Base-by-base conservation (phyloP, 345 rosid genomes). In the Theobroma cacao region DNA sequence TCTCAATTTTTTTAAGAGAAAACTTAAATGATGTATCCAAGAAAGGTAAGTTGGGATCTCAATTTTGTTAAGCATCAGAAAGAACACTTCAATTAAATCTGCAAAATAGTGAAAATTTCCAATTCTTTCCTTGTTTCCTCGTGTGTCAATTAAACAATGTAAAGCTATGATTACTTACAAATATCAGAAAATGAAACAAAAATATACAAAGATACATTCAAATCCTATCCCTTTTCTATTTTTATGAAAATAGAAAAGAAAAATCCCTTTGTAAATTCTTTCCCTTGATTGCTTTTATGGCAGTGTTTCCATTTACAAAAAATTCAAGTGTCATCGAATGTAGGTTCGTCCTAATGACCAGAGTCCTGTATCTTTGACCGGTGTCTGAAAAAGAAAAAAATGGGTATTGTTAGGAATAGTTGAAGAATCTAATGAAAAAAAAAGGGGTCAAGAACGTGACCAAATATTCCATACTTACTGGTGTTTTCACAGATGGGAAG, bases 291-390 rank as follows among this genome's bases (percentile, higher is more conserved):
- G n/a, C n/a, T n/a, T n/a, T n/a, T n/a, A n/a, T n/a, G n/a, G n/a
- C n/a, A n/a, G n/a, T n/a, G n/a, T n/a, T n/a, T 62, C 53, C 77
- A 73, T 36, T 56, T 30, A 53, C 75, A 47, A 62, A 61, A 31
- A n/a, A 66, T 13, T 50, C 31, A 73, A 64, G 62, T 43, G 24
- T 87, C 85, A 95, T 80, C 98, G 86, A 53, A 95, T 93, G 18
- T 95, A 94, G 40, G 98, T 90, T 77, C 95, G 79, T 64, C 98
- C 99, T 38, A 92, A 52, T 31, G 99, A 96, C 99, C 98, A 94
- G 24, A 94, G 92, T n/a, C 97, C 94, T 6, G 97, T 86, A 75
- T 96, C 98, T 84, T 89, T 94, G 74, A 94, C 97, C 0, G 93
- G 94, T 78, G 95, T 87, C 99, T 95, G 92, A 13, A 63, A 69